Base-by-base conservation (phyloP, 495 filamentous ascomycete species). In the Letharia lupina region DNA sequence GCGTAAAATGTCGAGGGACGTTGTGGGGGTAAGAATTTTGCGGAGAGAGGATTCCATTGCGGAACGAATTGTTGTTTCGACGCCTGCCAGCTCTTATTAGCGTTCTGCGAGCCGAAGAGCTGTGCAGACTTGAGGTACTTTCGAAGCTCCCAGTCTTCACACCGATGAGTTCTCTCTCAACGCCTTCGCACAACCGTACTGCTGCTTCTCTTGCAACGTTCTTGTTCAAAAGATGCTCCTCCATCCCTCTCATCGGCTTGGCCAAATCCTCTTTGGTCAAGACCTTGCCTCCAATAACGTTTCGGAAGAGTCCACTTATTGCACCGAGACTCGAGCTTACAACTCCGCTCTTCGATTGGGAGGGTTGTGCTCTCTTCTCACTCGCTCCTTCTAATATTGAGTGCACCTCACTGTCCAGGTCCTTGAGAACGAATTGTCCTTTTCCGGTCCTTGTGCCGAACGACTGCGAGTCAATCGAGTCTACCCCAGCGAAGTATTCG, bases 151-250 rank as follows among this genome's bases (percentile, higher is more conserved):
- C 90, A 4, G 94, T 98, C 81, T 94, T 96, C 61, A 93, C 86
- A 8, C 94, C 91, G 40, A 96, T 78, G 35, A 98, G 81, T 68
- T 96, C 91, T 65, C 87, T 86, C 75, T 96, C 87, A 12, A 98
- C 93, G 44, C 91, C 90, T 61, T 96, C 89, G 74, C 92, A 96
- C 47, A 98, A 80, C 61, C 94, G 89, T 45, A 95, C 83, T 11
- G 94, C 95, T 41, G 94, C 94, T 78, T 97, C 93, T 50, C 89
- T 87, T 11, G 94, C 95, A 57, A 98, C 93, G 71, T 98, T 98
- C 81, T 98, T 98, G 75, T 88, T 89, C 57, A 97, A 75, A 8
- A 98, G 82, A 77, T 98, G 95, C 62, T 96, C 91, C 68, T 96
- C 90, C 94, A 98, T 98, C 9, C 87, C 89, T 73, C 91, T 91